Percentiles rank a stretch among this genome's conserved stretches.
These are phyloP conservation scores for Paramecium biaurelia DNA, from an alignment of 73 alveolate genomes.

Conservation along the genomic window DNA sequence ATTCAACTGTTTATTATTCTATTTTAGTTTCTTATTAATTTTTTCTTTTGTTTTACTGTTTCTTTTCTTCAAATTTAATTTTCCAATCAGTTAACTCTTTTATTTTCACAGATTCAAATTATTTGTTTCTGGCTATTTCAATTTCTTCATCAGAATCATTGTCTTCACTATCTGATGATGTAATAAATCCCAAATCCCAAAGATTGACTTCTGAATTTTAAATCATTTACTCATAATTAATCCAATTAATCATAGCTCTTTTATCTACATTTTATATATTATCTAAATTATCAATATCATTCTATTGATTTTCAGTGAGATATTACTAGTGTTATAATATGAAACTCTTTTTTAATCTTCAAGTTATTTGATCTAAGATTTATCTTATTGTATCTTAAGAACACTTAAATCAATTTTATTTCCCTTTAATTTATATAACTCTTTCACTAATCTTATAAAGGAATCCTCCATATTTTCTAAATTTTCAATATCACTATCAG, in stretches of 20 bases:
- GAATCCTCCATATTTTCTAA: not conserved
- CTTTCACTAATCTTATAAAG: not conserved
- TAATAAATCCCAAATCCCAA: slow-evolving; percentile 36
- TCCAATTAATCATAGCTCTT: not conserved
- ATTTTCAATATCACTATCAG: not conserved
- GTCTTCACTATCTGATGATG: slow-evolving; percentile 48
- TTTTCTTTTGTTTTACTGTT: not conserved
- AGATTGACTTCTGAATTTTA: not conserved
- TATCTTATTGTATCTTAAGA: not conserved
- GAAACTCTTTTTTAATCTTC: not conserved
- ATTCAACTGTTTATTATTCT: not conserved
- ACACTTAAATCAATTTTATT: not conserved
- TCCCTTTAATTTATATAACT: not conserved
- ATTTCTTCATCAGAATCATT: slow-evolving; percentile 52
- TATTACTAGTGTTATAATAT: not conserved
- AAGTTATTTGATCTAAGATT: not conserved
- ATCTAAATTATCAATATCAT: not conserved
- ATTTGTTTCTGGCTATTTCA: not conserved
- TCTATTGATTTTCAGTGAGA: not conserved
- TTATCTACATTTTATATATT: not conserved
- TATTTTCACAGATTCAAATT: not conserved
- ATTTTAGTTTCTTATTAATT: not conserved
- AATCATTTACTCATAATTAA: not conserved
- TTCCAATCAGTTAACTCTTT: not conserved
- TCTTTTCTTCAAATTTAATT: not conserved